Evolutionary conservation across 768 basidiomycete genomes (phyloP).

Genomic region (Agaricus bisporus): DNA sequence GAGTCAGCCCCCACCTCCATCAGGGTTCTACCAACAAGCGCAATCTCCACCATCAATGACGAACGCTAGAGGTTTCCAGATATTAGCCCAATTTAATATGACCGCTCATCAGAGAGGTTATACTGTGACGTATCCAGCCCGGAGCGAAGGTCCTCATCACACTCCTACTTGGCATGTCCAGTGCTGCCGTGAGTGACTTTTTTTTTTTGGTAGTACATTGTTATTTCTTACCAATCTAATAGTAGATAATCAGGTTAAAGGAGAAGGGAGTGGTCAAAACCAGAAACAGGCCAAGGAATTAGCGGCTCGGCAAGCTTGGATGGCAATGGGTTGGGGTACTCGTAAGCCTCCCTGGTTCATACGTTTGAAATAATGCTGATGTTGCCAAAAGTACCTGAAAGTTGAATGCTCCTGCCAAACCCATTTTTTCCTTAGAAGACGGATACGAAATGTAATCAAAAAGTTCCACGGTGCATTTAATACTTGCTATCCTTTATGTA

Average conservation of each 20-base stretch:
- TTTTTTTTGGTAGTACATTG: background rate
- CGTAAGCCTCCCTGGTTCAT: conserved; percentile 8
- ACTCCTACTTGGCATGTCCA: conserved; percentile 51
- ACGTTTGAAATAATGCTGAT: background rate
- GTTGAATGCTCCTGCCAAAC: background rate
- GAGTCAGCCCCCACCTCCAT: conserved; percentile 16
- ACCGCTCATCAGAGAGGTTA: conserved; percentile 42
- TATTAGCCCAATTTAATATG: conserved; percentile 45
- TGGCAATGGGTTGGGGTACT: conserved; percentile 45
- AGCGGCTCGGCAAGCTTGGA: conserved; percentile 55
- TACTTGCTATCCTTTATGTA: background rate
- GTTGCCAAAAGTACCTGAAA: background rate
- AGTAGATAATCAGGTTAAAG: conserved; percentile 50
- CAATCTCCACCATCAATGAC: conserved; percentile 19
- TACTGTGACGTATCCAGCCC: conserved; percentile 39
- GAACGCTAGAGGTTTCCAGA: conserved; percentile 19
- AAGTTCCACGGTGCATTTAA: conserved; percentile 10
- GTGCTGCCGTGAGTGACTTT: conserved; percentile 40
- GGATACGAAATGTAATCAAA: background rate
- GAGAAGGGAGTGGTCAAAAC: conserved; percentile 46
- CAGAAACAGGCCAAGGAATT: conserved; percentile 67
- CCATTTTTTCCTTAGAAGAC: background rate
- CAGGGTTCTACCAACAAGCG: background rate
- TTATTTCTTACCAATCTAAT: background rate
- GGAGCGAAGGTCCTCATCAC: conserved; percentile 45